A percentile compares a stretch with the other conserved stretches of the same genome.
phyloP scores from a whole-genome alignment of 805 yeast genomes.

The Kodamaea restingae region DNA sequence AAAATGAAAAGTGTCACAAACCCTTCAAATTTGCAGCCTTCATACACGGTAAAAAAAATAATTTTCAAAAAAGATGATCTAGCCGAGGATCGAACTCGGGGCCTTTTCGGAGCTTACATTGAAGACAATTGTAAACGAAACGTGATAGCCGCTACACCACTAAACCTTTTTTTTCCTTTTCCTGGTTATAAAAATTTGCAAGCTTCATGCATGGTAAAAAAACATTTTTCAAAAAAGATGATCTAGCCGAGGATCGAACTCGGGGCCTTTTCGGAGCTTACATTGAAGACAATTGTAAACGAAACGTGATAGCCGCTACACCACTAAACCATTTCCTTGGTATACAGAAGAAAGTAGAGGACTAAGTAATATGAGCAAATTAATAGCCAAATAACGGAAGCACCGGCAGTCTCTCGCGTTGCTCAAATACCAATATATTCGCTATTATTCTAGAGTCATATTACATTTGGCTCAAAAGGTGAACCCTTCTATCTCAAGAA shows the following conservation, averaged over 20 bases:
- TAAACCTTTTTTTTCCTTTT: slow-evolving; percentile 24
- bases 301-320: slow-evolving; percentile 44
- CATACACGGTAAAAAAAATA: too few relatives aligned
- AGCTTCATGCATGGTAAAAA: too few relatives aligned
- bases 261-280: slow-evolving; percentile 42
- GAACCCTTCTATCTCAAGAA: too few relatives aligned
- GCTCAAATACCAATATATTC: too few relatives aligned
- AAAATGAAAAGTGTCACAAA: background rate
- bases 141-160: slow-evolving; percentile 44
- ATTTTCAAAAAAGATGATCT: slow-evolving; percentile 26
- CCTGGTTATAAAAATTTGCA: too few relatives aligned
- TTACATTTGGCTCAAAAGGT: too few relatives aligned
- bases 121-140: slow-evolving; percentile 31
- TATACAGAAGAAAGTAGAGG: background rate
- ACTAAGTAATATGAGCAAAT: background rate
- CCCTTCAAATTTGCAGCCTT: background rate
- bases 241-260: slow-evolving; percentile 44
- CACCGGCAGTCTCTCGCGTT: too few relatives aligned
- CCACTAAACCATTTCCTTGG: slow-evolving; percentile 29
- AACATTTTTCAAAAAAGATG: slow-evolving; percentile 19
- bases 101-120: slow-evolving; percentile 39
- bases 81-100: slow-evolving; percentile 46
- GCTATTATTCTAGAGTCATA: too few relatives aligned
- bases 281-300: slow-evolving; percentile 29
- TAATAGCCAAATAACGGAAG: too few relatives aligned